Base-by-base conservation (phyloP, 148 eudicot species). In the Amaranthus palmeri region DNA sequence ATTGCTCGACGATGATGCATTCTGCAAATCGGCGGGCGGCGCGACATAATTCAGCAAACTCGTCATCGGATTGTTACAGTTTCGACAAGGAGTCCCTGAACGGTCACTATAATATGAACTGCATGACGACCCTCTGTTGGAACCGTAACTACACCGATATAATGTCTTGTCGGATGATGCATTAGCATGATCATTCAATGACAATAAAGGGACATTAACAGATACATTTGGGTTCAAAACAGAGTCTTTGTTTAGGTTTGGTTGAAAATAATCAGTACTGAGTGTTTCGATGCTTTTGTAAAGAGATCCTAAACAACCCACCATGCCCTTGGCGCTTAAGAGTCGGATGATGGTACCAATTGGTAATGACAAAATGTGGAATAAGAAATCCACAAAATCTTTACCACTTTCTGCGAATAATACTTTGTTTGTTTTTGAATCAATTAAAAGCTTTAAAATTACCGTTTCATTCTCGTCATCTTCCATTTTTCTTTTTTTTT, bases 321-420 rank as follows among this genome's bases (percentile, higher is more conserved):
- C 73, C 76, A 52, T 74, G 14, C 48, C 46, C 0, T 72, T 52
- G 0, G 3, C 71, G 3, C 50, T 54, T 7, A 72, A 47, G 3
- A 83, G 69, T 8, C 64, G 54, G 0, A 64, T 18, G 0, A 80
- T 54, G 0, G 79, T 64, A 11, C 79, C 72, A 1, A 74, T 17
- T 0, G 83, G 83, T 12, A 80, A 17, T 0, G 70, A 25, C 54
- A 83, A 50, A 1, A 83, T 70, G 48, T 70, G 64, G 69, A 74
- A 77, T 10, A 79, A 65, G 60, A 80, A 79, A n/a, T 83, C 85
- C 0, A 82, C 75, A 18, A 79, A 82, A n/a, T 78, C 82, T 52
- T 79, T 69, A 10, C 59, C 65, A 4, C 77, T 78, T 62, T 76
- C 85, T 0, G 81, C 83, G 7, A 71, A 74, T 41, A 83, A 49